Evolutionary conservation across 2,329 filamentous ascomycete genomes (phyloP), one percentile per base, ranked within the genome.

Genomic region (Onygenales sp.): DNA sequence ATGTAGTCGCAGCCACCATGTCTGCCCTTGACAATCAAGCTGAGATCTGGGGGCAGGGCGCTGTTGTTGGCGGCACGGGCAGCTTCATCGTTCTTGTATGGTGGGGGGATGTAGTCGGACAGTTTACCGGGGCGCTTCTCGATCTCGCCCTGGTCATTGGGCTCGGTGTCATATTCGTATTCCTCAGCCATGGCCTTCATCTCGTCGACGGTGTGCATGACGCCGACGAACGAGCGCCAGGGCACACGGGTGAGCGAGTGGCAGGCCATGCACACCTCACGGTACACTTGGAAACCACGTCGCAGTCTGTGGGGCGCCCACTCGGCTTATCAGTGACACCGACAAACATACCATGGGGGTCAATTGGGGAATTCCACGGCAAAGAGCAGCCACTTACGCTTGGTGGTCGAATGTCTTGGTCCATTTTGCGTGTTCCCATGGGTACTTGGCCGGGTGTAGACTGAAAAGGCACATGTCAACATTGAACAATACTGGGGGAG

Each of bases 51-150:
- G 62, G 93, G 93, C 54, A 97, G 83, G 69, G 93, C 93, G 81
- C 93, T 93, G 72, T 94, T 95, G 83, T 98, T 98, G 77, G 91
- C 90, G 70, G 91, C 91, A 71, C 93, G 91, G 60, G 92, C 92
- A 63, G 93, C 92, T 79, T 98, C 92, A 69, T 98, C 93, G 79
- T 98, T 98, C 81, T 94, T 93, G 85, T 98, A 98, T 33, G 93
- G 93, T 52, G 81, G 74, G 55, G 91, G 92, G 59, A 98, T 85
- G 78, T 97, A 97, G 75, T 98, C 93, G 66, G 93, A 95, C 51
- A 98, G 84, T 81, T 98, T 98, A 79, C 93, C 93, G 61, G 92
- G 88, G 64, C 93, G 90, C 84, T 97, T 95, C 80, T 95, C 89
- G 71, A 97, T 96, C 64, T 96, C 89, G 64, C 93, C 93, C 80